A percentile compares a stretch with the other conserved stretches of the same genome.
Conservation (phyloP, 305 asterid genomes). For the Solanum hybrid region DNA sequence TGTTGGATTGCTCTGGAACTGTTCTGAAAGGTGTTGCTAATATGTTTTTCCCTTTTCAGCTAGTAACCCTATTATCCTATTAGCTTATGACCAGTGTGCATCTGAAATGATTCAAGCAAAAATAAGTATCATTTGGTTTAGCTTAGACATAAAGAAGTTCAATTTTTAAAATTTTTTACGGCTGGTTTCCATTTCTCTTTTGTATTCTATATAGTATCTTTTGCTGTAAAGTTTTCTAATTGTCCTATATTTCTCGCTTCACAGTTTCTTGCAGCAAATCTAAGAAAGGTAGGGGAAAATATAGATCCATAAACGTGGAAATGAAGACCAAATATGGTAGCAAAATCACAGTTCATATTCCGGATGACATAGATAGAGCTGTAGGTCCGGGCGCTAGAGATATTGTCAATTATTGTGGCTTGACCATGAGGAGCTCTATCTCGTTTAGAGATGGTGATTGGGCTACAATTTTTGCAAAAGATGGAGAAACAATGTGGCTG, state of each 20-base stretch:
- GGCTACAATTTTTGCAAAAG: not conserved
- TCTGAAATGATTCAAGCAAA: not conserved
- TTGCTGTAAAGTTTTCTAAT: not conserved
- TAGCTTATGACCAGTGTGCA: not conserved
- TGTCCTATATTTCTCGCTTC: not conserved
- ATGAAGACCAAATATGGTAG: not conserved
- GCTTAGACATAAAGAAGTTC: not conserved
- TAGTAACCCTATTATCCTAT: not conserved
- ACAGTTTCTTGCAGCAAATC: not conserved
- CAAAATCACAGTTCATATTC: not conserved
- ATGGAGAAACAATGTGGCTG: not conserved
- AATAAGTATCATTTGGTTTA: not conserved
- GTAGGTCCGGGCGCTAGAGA: slow-evolving; percentile 1
- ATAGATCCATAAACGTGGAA: not conserved
- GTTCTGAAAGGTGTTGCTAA: not conserved
- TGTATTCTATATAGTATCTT: not conserved
- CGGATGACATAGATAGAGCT: not conserved
- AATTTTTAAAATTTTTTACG: not conserved
- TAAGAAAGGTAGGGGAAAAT: slow-evolving; percentile 4
- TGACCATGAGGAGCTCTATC: not conserved
- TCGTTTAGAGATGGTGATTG: not conserved
- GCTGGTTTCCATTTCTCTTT: not conserved
- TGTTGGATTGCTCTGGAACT: not conserved
- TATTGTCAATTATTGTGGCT: slow-evolving; percentile 6
- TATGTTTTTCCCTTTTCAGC: not conserved